Evolutionary conservation across 257 asterid species (phyloP).

Genomic region (Solanum raphanifolium): DNA sequence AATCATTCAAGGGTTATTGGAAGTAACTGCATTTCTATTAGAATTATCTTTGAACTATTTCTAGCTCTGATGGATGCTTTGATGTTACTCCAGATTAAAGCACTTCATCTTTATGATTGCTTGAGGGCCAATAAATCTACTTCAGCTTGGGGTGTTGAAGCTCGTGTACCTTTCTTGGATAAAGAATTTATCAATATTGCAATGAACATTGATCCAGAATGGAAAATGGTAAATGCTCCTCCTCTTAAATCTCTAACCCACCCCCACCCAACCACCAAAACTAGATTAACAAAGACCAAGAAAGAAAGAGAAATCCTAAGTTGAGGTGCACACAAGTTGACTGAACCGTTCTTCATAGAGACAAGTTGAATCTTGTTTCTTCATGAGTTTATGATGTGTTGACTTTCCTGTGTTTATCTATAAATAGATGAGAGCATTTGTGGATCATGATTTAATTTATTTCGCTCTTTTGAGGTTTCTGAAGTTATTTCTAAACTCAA

Average conservation of each 20-base stretch:
- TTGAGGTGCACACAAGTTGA: not conserved
- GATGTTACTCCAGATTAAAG: slow-evolving; percentile 58
- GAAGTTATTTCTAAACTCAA: not conserved
- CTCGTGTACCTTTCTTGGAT: slow-evolving; percentile 97
- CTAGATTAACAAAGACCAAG: not conserved
- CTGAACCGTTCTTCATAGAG: not conserved
- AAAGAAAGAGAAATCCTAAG: not conserved
- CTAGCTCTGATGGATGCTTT: not conserved
- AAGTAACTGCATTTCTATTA: not conserved
- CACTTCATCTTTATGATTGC: slow-evolving; percentile 97
- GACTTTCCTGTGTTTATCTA: not conserved
- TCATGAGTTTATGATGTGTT: not conserved
- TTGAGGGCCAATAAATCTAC: slow-evolving; percentile 95
- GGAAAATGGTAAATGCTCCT: slow-evolving; percentile 62
- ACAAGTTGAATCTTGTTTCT: not conserved
- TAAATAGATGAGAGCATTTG: not conserved
- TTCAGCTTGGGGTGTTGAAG: slow-evolving; percentile 99
- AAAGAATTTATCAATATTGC: slow-evolving; percentile 86
- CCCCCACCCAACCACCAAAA: not conserved
- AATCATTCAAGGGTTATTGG: not conserved
- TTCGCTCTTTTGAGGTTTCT: not conserved
- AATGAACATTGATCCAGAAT: slow-evolving; percentile 88
- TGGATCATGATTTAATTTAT: not conserved
- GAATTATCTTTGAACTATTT: not conserved
- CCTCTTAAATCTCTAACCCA: not conserved